Percentiles rank a stretch among this genome's conserved stretches.
Evolutionary conservation across 2,329 filamentous ascomycete species (phyloP).

Genomic region (Cercospora beticola): DNA sequence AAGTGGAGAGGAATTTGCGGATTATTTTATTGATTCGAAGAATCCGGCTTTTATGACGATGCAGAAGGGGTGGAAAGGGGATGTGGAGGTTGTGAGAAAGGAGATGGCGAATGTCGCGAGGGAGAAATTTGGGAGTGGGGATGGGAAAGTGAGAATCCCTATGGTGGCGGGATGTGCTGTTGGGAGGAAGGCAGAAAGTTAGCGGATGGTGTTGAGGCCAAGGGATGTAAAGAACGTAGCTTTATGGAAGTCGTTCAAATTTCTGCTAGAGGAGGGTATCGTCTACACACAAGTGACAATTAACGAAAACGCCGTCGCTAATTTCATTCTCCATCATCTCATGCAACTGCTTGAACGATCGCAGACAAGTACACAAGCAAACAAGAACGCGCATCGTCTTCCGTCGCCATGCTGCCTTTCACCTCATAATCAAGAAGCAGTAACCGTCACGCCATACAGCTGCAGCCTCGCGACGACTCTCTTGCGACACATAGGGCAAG

Average conservation of each 20-base stretch:
- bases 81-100: slow-evolving; percentile 9
- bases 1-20: slow-evolving; percentile 16
- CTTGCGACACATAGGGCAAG: slow-evolving; percentile 62
- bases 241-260: background rate
- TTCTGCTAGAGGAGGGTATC: background rate
- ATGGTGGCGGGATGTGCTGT: slow-evolving; percentile 9
- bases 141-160: background rate
- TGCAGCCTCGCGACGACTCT: slow-evolving; percentile 58
- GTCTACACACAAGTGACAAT: slow-evolving; percentile 1
- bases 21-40: slow-evolving; percentile 11
- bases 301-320: slow-evolving; percentile 9
- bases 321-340: slow-evolving; percentile 1
- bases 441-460: slow-evolving; percentile 45
- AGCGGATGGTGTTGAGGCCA: background rate
- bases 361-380: background rate
- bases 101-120: slow-evolving; percentile 11
- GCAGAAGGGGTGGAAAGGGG: slow-evolving; percentile 12
- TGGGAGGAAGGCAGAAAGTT: slow-evolving; percentile 2
- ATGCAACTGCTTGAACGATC: background rate
- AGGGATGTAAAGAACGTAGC: background rate
- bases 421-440: background rate
- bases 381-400: background rate
- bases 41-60: slow-evolving; percentile 14
- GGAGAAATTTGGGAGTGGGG: slow-evolving; percentile 13
- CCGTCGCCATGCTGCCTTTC: background rate